Conservation (phyloP, 2,329 filamentous ascomycete genomes). For the Cytospora paraplurivora region DNA sequence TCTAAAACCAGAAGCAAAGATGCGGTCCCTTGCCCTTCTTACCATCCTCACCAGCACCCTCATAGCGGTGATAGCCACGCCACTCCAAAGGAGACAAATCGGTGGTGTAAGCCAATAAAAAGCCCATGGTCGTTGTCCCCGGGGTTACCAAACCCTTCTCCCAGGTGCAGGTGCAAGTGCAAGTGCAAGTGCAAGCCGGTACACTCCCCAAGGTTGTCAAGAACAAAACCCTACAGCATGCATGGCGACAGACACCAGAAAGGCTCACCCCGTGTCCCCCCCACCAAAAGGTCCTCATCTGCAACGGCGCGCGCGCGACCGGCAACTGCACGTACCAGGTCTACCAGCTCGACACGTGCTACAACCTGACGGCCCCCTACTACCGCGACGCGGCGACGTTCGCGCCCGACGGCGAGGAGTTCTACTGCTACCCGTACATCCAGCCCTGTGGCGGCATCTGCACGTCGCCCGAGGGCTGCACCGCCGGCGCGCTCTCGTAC, state of each 20-base stretch:
- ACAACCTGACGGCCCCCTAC: conserved; percentile 47
- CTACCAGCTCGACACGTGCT: conserved; percentile 48
- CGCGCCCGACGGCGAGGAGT: conserved; percentile 51
- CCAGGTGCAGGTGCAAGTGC: too few species aligned
- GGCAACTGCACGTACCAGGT: conserved; percentile 48
- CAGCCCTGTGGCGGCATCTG: conserved; percentile 47
- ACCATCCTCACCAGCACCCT: conserved; percentile 22
- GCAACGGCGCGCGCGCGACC: conserved; percentile 53
- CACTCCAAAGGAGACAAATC: conserved; percentile 45
- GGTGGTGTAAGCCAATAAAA: conserved; percentile 52
- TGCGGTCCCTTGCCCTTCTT: conserved; percentile 21
- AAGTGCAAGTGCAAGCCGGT: too few species aligned
- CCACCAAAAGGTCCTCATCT: conserved; percentile 51
- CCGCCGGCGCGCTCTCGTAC: conserved; percentile 51
- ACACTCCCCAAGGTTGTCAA: too few species aligned
- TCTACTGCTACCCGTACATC: conserved; percentile 51
- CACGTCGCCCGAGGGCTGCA: conserved; percentile 55
- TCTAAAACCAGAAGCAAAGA: conserved; percentile 1
- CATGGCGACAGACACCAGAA: too few species aligned
- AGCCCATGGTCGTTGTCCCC: too few species aligned
- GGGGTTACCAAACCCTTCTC: too few species aligned
- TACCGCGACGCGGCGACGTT: conserved; percentile 50
- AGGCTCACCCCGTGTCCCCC: too few species aligned
- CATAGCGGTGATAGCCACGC: conserved; percentile 28
- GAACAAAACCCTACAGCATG: too few species aligned